Evolutionary conservation across 208 protist genomes (phyloP), one percentile per base, ranked within the genome.

Genomic region (Leishmania tarentolae): DNA sequence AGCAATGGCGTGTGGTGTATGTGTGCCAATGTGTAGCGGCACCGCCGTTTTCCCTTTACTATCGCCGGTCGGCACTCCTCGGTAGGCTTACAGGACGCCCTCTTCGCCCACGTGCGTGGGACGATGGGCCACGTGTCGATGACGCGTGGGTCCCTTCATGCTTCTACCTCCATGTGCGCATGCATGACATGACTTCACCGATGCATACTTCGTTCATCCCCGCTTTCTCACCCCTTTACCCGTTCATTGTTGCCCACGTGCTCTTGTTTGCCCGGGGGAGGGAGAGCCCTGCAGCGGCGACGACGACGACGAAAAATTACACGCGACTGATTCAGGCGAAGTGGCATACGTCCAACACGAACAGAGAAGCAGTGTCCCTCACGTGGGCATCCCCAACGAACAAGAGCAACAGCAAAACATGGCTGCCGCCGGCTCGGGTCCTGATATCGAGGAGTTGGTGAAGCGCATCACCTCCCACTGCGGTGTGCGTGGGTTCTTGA

Each of bases 371-470:
- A 50, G 35, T 17, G 40, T 11, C 40, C 44, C 15, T 42, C 40
- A 5, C 6, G 1, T 17, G 3, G 31, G 61, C 31, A 15, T 19
- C 61, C 3, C 13, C 19, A 52, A 42, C 66, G 31, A 50, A 47
- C 17, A 21, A 73, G 31, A 21, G 9, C 19, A n/a, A 19, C 35
- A 8, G n/a, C 9, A 52, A 4, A 73, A 8, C 40, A 88, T 97
- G 93, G 91, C 93, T 9, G 81, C 87, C 15, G 80, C 83, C 50
- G 90, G 89, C 76, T 84, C 79, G 5, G 88, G 88, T 73, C 83
- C 88, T 50, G 94, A 99, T 80, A 98, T 99, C 82, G 98, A 99
- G 89, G 98, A 99, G 91, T 96, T 99, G 21, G 87, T 99, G 35
- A 98, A 99, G 94, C 92, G 98, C 74, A 97, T 99, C 76, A 97